Base-by-base conservation (phyloP, 345 rosid genomes). In the Lepidium aucheri region DNA sequence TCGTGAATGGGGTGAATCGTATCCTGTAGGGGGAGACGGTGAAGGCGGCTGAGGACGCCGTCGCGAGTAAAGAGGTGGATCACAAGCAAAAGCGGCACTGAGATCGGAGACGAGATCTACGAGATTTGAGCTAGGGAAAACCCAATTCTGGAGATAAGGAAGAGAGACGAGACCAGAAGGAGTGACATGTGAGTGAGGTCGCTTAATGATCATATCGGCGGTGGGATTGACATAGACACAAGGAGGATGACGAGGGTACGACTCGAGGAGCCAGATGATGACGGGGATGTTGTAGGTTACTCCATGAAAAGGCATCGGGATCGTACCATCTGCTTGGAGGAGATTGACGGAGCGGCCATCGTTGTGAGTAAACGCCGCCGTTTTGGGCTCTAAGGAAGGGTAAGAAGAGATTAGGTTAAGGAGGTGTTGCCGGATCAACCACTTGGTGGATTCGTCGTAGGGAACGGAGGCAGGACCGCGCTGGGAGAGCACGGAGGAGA, bases 331-430 rank as follows among this genome's bases (percentile, higher is more conserved):
- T 8, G 95, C 95, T 61, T 94, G 97, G 43, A 94, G 93, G 35
- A 94, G 97, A 72, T 85, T 87, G 33, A 90, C 95, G 52, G 97
- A 77, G 18, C 96, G 93, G 65, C 97, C 99, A 32, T 94, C 99
- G 95, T 90, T 94, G 87, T 94, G 99, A 12, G 85, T 91, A 80
- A 88, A 94, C 45, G 88, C 74, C 28, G 99, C 95, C 3, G 95
- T 87, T 67, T 91, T 89, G 35, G 99, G 95, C 12, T 85, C 85
- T 16, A 94, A 83, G 8, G 99, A 90, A 26, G 95, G 99, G 80
- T 66, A 82, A 5, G 78, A 15, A 15, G 86, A 69, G 79, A 60
- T 72, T 46, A 94, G 79, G 66, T 87, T 62, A 30, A 94, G 66
- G 28, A 94, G 97, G 64, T 94, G 99, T 22, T 91, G 95, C 24